Conservation (phyloP, 768 basidiomycete genomes). For the Candolleomyces efflorescens region DNA sequence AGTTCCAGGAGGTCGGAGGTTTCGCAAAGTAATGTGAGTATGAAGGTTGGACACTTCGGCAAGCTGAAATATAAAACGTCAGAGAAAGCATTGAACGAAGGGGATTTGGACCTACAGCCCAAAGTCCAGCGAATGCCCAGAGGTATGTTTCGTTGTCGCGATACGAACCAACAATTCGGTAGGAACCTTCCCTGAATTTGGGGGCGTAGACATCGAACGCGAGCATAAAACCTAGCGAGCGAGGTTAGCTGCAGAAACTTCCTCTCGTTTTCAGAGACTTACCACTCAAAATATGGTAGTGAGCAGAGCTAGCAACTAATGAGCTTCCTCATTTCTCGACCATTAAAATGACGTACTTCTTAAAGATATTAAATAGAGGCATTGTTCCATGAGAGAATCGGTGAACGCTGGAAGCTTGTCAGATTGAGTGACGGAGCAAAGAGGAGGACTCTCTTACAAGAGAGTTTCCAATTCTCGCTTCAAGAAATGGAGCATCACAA, state of each 20-base stretch:
- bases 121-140: constrained; percentile 58
- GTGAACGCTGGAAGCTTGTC: constrained; percentile 58
- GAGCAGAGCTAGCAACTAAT: constrained; percentile 57
- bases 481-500: constrained; percentile 82
- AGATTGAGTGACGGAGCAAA: background rate
- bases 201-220: constrained; percentile 82
- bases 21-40: constrained; percentile 78
- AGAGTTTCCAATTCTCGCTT: constrained; percentile 93
- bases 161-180: constrained; percentile 57
- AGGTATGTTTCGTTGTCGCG: constrained; percentile 68
- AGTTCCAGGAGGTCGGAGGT: constrained; percentile 77
- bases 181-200: constrained; percentile 61
- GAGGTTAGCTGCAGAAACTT: constrained; percentile 1
- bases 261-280: background rate
- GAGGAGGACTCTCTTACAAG: constrained; percentile 49
- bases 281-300: constrained; percentile 84
- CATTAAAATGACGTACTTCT: constrained; percentile 54
- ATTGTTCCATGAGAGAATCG: constrained; percentile 95
- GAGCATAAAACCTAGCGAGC: constrained; percentile 57
- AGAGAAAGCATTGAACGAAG: no score
- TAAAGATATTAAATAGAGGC: constrained; percentile 81
- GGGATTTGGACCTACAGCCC: constrained; percentile 55
- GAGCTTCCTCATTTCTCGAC: background rate
- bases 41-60: constrained; percentile 81
- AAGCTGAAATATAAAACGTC: constrained; percentile 46